Evolutionary conservation across 2,329 filamentous ascomycete genomes (phyloP).

Genomic region (Fusarium chlamydosporum): DNA sequence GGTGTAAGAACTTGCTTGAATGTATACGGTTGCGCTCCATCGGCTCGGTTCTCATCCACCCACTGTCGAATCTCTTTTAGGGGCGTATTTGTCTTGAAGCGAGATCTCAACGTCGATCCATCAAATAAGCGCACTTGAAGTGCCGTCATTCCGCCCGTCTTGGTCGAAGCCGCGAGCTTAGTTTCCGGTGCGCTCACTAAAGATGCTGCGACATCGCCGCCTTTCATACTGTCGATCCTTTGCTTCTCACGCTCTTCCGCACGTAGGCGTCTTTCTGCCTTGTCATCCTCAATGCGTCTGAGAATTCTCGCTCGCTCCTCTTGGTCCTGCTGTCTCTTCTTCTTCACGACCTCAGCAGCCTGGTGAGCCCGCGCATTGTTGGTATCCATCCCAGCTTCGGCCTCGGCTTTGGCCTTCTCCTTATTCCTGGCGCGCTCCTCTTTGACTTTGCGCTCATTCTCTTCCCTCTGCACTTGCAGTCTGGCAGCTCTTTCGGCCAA

Average conservation of each 20-base stretch:
- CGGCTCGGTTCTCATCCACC: slow-evolving; percentile 75
- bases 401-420: slow-evolving; percentile 62
- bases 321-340: slow-evolving; percentile 74
- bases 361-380: slow-evolving; percentile 57
- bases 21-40: slow-evolving; percentile 76
- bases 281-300: slow-evolving; percentile 82
- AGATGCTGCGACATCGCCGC: slow-evolving; percentile 51
- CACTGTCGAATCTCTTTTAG: slow-evolving; percentile 80
- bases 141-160: slow-evolving; percentile 58
- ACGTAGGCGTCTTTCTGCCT: slow-evolving; percentile 73
- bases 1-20: slow-evolving; percentile 89
- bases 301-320: slow-evolving; percentile 80
- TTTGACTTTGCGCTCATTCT: slow-evolving; percentile 63
- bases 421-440: slow-evolving; percentile 64
- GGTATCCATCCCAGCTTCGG: slow-evolving; percentile 54
- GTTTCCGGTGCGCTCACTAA: slow-evolving; percentile 54
- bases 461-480: slow-evolving; percentile 59
- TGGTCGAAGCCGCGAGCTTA: slow-evolving; percentile 51
- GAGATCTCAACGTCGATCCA: slow-evolving; percentile 81
- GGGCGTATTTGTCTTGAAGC: slow-evolving; percentile 75
- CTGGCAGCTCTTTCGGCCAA: slow-evolving; percentile 66
- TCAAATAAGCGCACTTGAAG: slow-evolving; percentile 88
- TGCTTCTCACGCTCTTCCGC: slow-evolving; percentile 66
- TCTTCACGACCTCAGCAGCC: slow-evolving; percentile 70
- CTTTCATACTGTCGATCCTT: slow-evolving; percentile 51